phyloP scores from a whole-genome alignment of 768 basidiomycete genomes.

The Amanita phalloides region DNA sequence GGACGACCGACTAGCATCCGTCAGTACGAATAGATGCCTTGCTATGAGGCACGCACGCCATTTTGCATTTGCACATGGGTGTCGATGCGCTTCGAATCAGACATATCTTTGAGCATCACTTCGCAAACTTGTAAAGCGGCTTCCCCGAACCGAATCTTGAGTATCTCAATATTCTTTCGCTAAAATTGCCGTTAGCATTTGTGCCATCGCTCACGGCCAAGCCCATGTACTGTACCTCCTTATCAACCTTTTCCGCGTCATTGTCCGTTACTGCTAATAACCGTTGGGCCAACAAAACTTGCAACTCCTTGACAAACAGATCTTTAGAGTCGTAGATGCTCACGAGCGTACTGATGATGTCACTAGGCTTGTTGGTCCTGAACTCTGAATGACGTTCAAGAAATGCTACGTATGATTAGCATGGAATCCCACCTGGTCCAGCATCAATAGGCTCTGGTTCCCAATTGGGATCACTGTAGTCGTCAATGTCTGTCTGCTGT shows the following conservation, averaged over 20 bases:
- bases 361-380: slow-evolving; percentile 81
- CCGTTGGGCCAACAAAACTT: slow-evolving; percentile 82
- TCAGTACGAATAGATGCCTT: not conserved
- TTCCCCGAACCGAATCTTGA: slow-evolving; percentile 96
- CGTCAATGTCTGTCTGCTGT: slow-evolving; percentile 69
- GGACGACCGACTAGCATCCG: slow-evolving; percentile 48
- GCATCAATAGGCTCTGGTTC: slow-evolving; percentile 95
- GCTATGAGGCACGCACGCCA: slow-evolving; percentile 30
- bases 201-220: not conserved
- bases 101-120: slow-evolving; percentile 97
- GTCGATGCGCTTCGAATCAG: slow-evolving; percentile 86
- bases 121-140: slow-evolving; percentile 89
- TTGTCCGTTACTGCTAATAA: slow-evolving; percentile 75
- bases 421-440: slow-evolving; percentile 61
- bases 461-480: slow-evolving; percentile 90
- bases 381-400: slow-evolving; percentile 47
- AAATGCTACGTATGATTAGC: not conserved
- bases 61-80: slow-evolving; percentile 75
- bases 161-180: slow-evolving; percentile 87
- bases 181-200: slow-evolving; percentile 20
- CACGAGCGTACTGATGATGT: slow-evolving; percentile 92
- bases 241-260: slow-evolving; percentile 68
- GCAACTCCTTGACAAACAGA: slow-evolving; percentile 91
- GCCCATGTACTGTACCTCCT: slow-evolving; percentile 29
- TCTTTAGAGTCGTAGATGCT: slow-evolving; percentile 98